Evolutionary conservation across 1,284 basidiomycete species (phyloP).

Genomic region (Ceratobasidium sp.): DNA sequence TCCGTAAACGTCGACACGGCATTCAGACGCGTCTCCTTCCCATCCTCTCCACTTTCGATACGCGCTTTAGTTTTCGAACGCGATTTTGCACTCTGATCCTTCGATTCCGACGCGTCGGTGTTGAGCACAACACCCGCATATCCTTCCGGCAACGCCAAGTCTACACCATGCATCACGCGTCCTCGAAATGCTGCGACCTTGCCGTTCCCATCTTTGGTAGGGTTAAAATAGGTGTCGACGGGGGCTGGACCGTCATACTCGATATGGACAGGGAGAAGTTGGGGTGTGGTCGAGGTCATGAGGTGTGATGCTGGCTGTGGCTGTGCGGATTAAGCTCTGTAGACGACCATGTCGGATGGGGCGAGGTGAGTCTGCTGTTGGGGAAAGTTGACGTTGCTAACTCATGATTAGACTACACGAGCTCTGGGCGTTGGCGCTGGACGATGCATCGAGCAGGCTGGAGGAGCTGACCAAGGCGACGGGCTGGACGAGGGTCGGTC

Average conservation of each 20-base stretch:
- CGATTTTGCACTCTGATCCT: slow-evolving; percentile 45
- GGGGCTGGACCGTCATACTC: slow-evolving; percentile 74
- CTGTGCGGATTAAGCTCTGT: too few species aligned
- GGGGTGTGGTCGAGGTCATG: slow-evolving; percentile 58
- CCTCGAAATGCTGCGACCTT: slow-evolving; percentile 72
- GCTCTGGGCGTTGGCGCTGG: slow-evolving; percentile 76
- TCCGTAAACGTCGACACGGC: slow-evolving; percentile 62
- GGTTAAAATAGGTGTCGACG: slow-evolving; percentile 72
- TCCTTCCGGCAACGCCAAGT: slow-evolving; percentile 68
- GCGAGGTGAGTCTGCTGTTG: slow-evolving; percentile 33
- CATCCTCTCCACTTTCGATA: slow-evolving; percentile 42
- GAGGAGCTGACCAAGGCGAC: slow-evolving; percentile 45
- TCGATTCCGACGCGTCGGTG: slow-evolving; percentile 46
- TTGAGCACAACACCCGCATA: slow-evolving; percentile 71
- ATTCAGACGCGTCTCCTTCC: slow-evolving; percentile 28
- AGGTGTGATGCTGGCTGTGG: slow-evolving; percentile 54
- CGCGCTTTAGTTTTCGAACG: slow-evolving; percentile 24
- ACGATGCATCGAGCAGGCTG: slow-evolving; percentile 64
- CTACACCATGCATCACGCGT: slow-evolving; percentile 71
- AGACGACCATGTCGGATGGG: slow-evolving; percentile 33
- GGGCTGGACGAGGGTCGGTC: slow-evolving; percentile 49
- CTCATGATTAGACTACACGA: slow-evolving; percentile 66
- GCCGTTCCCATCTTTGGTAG: slow-evolving; percentile 46
- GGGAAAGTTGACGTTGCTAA: slow-evolving; percentile 15
- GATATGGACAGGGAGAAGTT: slow-evolving; percentile 84